These are phyloP conservation scores for Metroxylon sagu DNA, from an alignment of 176 grass and related monocot species.

Conservation along the genomic window DNA sequence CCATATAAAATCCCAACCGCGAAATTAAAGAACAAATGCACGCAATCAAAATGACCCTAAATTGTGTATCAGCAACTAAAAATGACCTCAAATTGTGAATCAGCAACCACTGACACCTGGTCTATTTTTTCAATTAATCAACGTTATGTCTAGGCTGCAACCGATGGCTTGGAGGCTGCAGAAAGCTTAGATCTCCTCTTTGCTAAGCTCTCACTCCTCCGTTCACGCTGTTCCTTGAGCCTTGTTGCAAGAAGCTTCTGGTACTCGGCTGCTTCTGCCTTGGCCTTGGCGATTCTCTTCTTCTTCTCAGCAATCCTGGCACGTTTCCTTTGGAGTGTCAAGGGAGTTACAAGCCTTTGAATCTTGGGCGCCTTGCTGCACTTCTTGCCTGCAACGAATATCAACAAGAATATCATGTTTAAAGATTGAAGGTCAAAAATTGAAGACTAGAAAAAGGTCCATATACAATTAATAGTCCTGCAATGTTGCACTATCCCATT, in stretches of 20 bases:
- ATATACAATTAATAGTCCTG: background rate
- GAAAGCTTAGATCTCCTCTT: slow-evolving; percentile 13
- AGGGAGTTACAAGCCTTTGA: slow-evolving; percentile 9
- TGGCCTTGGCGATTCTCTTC: slow-evolving; percentile 13
- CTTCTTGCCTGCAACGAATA: background rate
- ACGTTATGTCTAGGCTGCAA: background rate
- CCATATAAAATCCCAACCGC: background rate
- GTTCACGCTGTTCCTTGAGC: slow-evolving; percentile 8
- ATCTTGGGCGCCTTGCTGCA: slow-evolving; percentile 9
- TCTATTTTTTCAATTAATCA: too few relatives aligned
- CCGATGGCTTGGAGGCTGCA: slow-evolving; percentile 12
- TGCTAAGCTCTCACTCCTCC: slow-evolving; percentile 9
- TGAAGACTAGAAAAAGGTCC: background rate
- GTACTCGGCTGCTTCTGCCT: slow-evolving; percentile 5
- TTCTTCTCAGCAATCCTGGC: slow-evolving; percentile 9
- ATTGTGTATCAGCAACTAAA: too few relatives aligned
- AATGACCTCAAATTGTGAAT: too few relatives aligned
- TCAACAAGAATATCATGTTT: background rate
- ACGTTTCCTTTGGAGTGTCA: slow-evolving; percentile 2
- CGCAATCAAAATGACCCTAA: too few relatives aligned
- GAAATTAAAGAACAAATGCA: background rate
- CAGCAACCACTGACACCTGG: too few relatives aligned
- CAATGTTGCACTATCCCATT: too few relatives aligned
- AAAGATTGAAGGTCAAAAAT: too few relatives aligned
- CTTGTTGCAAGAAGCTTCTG: background rate